These are phyloP conservation scores for Saccharomyces hybrid DNA, from an alignment of 1,139 yeast genomes.

Conservation along the genomic window DNA sequence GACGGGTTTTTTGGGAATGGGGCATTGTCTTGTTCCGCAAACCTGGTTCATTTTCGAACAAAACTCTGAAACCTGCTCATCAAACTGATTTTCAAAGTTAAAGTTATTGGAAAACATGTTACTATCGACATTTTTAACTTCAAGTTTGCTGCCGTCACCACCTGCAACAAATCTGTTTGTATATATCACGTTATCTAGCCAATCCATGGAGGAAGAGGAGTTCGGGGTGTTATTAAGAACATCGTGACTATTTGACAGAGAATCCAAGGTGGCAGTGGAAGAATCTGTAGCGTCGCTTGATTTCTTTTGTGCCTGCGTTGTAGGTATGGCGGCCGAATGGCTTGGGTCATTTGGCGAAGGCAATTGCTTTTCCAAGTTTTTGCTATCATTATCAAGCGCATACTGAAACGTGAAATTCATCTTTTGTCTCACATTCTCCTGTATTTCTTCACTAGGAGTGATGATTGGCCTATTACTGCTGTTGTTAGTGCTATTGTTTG, in stretches of 20 bases:
- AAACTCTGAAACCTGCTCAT: constrained; percentile 50
- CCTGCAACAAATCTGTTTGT: neutral
- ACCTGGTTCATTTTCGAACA: constrained; percentile 71
- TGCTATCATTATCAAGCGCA: neutral
- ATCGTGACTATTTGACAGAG: neutral
- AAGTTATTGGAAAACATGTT: constrained; percentile 25
- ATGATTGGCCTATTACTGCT: neutral
- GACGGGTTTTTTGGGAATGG: constrained; percentile 47
- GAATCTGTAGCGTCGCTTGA: neutral
- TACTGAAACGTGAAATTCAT: neutral
- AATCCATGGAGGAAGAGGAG: constrained; percentile 15
- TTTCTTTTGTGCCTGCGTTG: neutral
- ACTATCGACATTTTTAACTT: constrained; percentile 10
- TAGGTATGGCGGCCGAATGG: neutral
- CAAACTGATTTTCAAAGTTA: constrained; percentile 39
- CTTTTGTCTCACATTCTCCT: neutral
- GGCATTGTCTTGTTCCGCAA: constrained; percentile 69
- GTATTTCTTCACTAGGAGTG: neutral
- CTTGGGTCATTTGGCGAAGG: neutral
- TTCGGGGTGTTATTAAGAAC: constrained; percentile 9
- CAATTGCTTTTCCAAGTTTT: neutral
- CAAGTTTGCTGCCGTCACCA: neutral
- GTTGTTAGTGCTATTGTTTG: neutral
- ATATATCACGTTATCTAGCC: constrained; percentile 18
- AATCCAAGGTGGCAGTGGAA: neutral